A percentile compares a stretch with the other conserved stretches of the same genome.
Conservation (phyloP, 805 yeast species). For the Maudiozyma pseudohumilis region DNA sequence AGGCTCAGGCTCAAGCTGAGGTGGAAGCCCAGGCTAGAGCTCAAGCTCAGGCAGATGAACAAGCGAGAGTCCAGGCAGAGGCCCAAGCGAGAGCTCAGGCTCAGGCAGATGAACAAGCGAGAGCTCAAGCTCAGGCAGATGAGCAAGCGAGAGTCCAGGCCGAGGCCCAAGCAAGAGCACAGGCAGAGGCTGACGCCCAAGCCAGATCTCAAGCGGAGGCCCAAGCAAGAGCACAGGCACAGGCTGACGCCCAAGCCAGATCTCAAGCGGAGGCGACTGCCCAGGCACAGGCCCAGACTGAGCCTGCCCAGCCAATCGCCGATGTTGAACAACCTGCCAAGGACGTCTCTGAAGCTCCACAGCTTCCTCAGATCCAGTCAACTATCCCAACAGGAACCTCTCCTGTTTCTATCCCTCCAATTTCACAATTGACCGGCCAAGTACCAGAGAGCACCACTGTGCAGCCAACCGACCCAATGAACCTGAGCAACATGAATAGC, state of each 20-base stretch:
- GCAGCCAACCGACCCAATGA: slow-evolving; percentile 1
- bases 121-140: slow-evolving; percentile 1
- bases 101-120: neutral
- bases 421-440: neutral
- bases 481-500: neutral
- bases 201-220: slow-evolving; percentile 1
- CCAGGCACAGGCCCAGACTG: slow-evolving; percentile 2
- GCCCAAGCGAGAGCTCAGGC: neutral
- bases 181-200: slow-evolving; percentile 1
- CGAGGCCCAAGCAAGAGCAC: slow-evolving; percentile 2
- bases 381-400: neutral
- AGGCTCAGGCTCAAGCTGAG: slow-evolving; percentile 3
- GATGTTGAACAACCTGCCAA: too few species aligned
- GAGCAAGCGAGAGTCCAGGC: slow-evolving; percentile 3
- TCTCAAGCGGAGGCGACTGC: slow-evolving; percentile 2
- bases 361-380: neutral
- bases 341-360: neutral
- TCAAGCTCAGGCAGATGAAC: slow-evolving; percentile 7
- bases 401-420: neutral
- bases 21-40: slow-evolving; percentile 1
- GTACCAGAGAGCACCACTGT: neutral
- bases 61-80: slow-evolving; percentile 3
- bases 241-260: slow-evolving; percentile 1
- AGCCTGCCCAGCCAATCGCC: too few species aligned
- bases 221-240: slow-evolving; percentile 2